phyloP scores from a whole-genome alignment of 139 green algal genomes.

The Pycnococcus provasolii region DNA sequence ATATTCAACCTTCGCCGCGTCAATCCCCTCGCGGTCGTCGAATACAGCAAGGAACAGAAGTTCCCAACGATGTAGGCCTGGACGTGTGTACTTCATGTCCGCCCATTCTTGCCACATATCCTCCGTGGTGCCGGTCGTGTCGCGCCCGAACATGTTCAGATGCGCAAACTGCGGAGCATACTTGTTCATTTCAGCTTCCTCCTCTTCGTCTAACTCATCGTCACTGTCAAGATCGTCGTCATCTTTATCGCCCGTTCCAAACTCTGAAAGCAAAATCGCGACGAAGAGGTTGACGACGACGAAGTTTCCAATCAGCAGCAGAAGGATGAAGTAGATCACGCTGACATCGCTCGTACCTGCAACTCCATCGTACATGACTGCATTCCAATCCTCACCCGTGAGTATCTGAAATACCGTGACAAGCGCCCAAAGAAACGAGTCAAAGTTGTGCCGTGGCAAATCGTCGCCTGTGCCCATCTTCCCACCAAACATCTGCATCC shows the following conservation, averaged over 20 bases:
- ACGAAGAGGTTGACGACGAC: conserved; percentile 36
- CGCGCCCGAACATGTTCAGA: no score
- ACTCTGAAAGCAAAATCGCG: conserved; percentile 29
- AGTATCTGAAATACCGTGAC: conserved; percentile 30
- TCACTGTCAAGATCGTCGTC: neutral
- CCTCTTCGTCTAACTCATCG: neutral
- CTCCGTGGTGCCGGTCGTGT: no score
- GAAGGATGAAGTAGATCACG: conserved; percentile 32
- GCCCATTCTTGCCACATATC: no score
- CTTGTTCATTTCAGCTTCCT: neutral
- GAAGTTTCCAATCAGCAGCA: conserved; percentile 32
- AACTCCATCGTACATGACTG: conserved; percentile 31
- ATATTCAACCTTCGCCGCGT: no score
- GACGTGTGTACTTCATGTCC: no score
- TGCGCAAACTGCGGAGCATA: no score
- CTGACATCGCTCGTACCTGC: neutral
- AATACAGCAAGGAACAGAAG: no score
- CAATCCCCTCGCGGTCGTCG: no score
- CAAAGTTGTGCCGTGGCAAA: conserved; percentile 19
- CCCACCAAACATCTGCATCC: conserved; percentile 28
- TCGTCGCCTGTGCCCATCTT: conserved; percentile 9
- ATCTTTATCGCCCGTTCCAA: conserved; percentile 6
- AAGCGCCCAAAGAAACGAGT: conserved; percentile 17
- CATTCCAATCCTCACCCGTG: conserved; percentile 30
- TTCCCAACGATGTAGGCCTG: no score